Evolutionary conservation across 2,329 filamentous ascomycete species (phyloP).

Genomic region (Orbilia javanica): DNA sequence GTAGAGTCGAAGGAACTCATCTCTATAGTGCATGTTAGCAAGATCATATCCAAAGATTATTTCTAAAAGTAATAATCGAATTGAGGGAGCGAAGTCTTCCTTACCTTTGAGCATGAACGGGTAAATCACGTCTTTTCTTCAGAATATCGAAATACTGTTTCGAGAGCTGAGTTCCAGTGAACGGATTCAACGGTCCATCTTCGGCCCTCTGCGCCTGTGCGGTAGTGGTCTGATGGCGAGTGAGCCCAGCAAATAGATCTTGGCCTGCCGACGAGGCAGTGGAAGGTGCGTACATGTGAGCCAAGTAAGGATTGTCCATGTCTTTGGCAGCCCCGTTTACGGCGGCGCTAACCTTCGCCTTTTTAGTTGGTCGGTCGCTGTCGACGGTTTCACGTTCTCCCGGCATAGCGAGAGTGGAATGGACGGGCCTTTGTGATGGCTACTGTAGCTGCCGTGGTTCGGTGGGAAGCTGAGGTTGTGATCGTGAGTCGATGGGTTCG

Average conservation of each 20-base stretch:
- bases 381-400: conserved; percentile 43
- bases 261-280: conserved; percentile 64
- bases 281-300: conserved; percentile 79
- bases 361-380: conserved; percentile 54
- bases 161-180: conserved; percentile 82
- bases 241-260: conserved; percentile 67
- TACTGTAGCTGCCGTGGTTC: neutral
- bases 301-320: conserved; percentile 85
- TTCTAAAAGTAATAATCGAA: neutral
- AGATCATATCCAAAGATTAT: conserved; percentile 24
- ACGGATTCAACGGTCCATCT: conserved; percentile 84
- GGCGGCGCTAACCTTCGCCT: conserved; percentile 65
- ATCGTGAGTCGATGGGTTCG: neutral
- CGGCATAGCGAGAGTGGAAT: conserved; percentile 38
- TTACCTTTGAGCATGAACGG: conserved; percentile 89
- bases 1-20: conserved; percentile 93
- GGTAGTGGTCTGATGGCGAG: conserved; percentile 83
- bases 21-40: conserved; percentile 67
- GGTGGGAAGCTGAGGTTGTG: neutral
- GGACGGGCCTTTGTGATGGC: neutral
- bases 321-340: conserved; percentile 66
- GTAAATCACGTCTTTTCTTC: conserved; percentile 83
- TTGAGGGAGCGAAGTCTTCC: conserved; percentile 62
- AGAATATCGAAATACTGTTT: conserved; percentile 91
- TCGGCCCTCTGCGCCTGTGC: conserved; percentile 79